These are phyloP conservation scores for Haplosporangium sp. DNA, from an alignment of 371 early-diverging fungal species.

Conservation along the genomic window DNA sequence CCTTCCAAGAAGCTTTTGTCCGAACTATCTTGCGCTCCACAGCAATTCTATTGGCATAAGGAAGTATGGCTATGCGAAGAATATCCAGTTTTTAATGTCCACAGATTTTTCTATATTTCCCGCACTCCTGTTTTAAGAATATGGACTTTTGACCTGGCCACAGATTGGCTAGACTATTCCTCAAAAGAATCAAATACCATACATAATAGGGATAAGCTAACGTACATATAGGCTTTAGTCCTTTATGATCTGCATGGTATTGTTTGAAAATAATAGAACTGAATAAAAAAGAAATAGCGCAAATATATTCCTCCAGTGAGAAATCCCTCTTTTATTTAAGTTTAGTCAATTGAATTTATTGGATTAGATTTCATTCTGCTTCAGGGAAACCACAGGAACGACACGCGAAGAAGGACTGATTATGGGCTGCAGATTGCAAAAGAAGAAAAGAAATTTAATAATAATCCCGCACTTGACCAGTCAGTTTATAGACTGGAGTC, in stretches of 20 bases:
- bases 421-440: neutral
- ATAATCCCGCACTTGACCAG: constrained; percentile 11
- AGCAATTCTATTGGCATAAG: neutral
- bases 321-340: constrained; percentile 21
- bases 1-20: neutral
- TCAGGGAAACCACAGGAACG: neutral
- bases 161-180: neutral
- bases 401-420: neutral
- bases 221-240: too few relatives aligned
- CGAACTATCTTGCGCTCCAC: neutral
- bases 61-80: neutral
- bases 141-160: neutral
- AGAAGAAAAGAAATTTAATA: constrained; percentile 18
- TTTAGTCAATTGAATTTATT: neutral
- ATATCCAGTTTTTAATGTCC: neutral
- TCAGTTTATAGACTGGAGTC: neutral
- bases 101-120: neutral
- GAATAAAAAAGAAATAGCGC: constrained; percentile 12
- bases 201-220: neutral
- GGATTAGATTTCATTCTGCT: neutral
- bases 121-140: neutral
- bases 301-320: constrained; percentile 17
- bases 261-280: neutral
- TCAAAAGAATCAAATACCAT: neutral
- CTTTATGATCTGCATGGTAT: neutral